Percentiles rank a stretch among this genome's conserved stretches.
Conservation (phyloP, 176 grass and related monocot species). For the Aegilops umbellulata region DNA sequence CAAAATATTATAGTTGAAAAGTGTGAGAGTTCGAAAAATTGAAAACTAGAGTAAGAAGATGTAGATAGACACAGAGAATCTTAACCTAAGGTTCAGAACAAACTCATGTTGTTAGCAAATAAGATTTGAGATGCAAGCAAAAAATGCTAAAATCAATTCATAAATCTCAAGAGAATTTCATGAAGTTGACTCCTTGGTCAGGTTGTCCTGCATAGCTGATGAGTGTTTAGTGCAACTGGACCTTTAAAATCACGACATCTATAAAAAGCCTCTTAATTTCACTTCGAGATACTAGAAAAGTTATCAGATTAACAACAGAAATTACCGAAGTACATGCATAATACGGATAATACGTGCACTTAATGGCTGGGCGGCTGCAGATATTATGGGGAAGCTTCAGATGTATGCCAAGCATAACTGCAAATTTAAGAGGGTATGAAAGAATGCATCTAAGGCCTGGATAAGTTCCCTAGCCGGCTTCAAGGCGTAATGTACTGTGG, state of each 20-base stretch:
- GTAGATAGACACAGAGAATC: not conserved
- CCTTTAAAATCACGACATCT: not conserved
- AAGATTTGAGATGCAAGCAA: not conserved
- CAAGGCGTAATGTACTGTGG: not conserved
- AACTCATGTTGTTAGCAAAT: not conserved
- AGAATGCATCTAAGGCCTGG: not conserved
- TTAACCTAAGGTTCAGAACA: not conserved
- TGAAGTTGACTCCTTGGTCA: not conserved
- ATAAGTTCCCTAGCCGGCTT: not conserved
- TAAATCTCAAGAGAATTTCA: not conserved
- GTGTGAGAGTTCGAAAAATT: not conserved
- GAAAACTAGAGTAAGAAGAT: not conserved
- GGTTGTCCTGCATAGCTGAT: not conserved
- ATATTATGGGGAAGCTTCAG: too few species aligned
- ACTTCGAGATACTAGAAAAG: not conserved
- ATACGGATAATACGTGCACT: not conserved
- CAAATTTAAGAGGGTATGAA: conserved; percentile 11
- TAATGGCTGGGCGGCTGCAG: not conserved
- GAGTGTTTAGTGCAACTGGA: not conserved
- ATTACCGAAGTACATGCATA: not conserved
- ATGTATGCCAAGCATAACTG: too few species aligned
- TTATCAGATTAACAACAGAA: not conserved
- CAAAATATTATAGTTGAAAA: not conserved
- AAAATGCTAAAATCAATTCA: not conserved
- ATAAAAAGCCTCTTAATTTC: not conserved